phyloP scores from a whole-genome alignment of 768 basidiomycete species.

The Tulasnella sp. region DNA sequence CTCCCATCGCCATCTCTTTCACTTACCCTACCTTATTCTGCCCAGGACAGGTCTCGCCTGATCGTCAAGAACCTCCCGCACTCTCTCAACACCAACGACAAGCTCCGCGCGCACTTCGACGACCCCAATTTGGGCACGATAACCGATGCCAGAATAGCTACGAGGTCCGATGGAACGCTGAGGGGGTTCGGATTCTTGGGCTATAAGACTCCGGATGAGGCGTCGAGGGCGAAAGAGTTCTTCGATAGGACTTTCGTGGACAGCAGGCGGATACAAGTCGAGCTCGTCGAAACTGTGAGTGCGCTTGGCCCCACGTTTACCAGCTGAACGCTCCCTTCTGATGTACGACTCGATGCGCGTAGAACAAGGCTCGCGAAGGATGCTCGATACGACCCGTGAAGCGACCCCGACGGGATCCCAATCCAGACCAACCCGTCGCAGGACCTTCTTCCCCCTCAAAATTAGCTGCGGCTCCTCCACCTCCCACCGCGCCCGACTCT shows the following conservation, averaged over 20 bases:
- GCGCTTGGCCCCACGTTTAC: slow-evolving; percentile 11
- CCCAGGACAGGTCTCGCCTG: slow-evolving; percentile 56
- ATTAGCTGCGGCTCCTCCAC: too few relatives aligned
- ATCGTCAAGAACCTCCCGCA: slow-evolving; percentile 72
- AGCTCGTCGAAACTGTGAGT: slow-evolving; percentile 60
- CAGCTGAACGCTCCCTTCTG: not conserved
- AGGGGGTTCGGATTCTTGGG: slow-evolving; percentile 90
- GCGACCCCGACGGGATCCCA: slow-evolving; percentile 37
- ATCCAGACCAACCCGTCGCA: not conserved
- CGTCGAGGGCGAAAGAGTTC: slow-evolving; percentile 63
- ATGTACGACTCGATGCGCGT: not conserved
- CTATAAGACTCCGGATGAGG: slow-evolving; percentile 71
- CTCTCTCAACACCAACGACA: slow-evolving; percentile 45
- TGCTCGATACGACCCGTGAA: slow-evolving; percentile 52
- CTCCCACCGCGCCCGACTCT: not conserved
- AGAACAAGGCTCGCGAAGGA: slow-evolving; percentile 44
- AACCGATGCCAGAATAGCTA: slow-evolving; percentile 78
- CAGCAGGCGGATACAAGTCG: slow-evolving; percentile 62
- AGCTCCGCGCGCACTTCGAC: slow-evolving; percentile 56
- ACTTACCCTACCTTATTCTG: not conserved
- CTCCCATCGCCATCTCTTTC: not conserved
- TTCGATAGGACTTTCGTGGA: slow-evolving; percentile 78
- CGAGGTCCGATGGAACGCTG: slow-evolving; percentile 58
- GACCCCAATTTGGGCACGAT: slow-evolving; percentile 53
- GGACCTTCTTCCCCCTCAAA: not conserved